phyloP scores from a whole-genome alignment of 306 rosid genomes.

The Ziziphus jujuba region DNA sequence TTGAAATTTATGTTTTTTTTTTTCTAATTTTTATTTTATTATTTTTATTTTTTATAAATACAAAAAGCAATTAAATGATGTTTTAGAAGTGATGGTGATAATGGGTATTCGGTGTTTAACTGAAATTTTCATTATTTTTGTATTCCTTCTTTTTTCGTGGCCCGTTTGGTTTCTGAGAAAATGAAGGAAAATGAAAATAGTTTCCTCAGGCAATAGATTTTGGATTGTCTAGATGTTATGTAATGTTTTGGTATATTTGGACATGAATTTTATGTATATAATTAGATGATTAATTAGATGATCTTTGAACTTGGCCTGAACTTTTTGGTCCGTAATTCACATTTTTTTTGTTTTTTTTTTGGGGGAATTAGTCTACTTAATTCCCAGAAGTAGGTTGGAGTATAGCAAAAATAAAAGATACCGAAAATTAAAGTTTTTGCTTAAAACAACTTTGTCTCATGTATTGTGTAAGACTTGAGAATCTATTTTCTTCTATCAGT shows the following conservation, averaged over 20 bases:
- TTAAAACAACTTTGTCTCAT: neutral
- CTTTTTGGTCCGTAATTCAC: neutral
- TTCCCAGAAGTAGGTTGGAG: neutral
- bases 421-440: neutral
- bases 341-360: neutral
- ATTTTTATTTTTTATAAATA: no score
- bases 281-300: neutral
- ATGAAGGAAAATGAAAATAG: neutral
- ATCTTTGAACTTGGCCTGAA: constrained; percentile 9
- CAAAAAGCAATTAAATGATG: neutral
- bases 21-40: no score
- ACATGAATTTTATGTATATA: neutral
- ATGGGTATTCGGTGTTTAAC: neutral
- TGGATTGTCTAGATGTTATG: neutral
- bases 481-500: neutral
- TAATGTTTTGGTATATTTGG: neutral
- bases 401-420: neutral
- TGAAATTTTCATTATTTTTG: neutral
- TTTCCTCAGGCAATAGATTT: neutral
- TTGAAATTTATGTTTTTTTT: neutral
- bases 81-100: neutral
- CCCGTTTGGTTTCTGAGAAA: constrained; percentile 20
- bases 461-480: neutral
- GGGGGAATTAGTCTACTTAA: neutral
- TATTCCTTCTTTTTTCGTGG: neutral